Evolutionary conservation across 1,284 basidiomycete species (phyloP), one percentile per base, ranked within the genome.

Genomic region (Rhodotorula mucilaginosa): DNA sequence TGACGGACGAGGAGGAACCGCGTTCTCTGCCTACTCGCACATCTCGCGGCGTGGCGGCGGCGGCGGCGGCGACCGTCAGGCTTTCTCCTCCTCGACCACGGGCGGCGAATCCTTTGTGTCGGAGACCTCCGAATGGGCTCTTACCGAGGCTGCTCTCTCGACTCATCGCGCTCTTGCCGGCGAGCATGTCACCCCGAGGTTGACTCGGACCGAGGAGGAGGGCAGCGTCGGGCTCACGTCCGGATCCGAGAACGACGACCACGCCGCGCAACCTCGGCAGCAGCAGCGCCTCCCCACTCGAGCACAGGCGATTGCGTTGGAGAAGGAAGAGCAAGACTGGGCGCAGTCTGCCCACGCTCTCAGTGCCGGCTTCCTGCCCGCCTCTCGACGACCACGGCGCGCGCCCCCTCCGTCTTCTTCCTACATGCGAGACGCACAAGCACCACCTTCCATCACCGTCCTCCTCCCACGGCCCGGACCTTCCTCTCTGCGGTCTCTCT

Each of bases 151-250:
- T 52, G 58, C 59, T 13, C 39, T 67, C 44, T 64, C 63, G 54
- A 57, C 63, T 12, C 48, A 57, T 54, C 56, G 26, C 61, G n/a
- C 51, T 16, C 39, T n/a, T n/a, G 16, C 39, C 21, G 10, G 23
- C 2, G 48, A 10, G 21, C 31, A 19, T 6, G 19, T 39, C 4
- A 15, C 16, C 3, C 19, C 48, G 47, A 26, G 60, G 31, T 26
- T 19, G 58, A 60, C 46, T 31, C 46, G 15, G 19, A 57, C n/a
- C 58, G 26, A 15, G 19, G 39, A 13, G n/a, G 21, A 47, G 7
- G 26, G 19, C 5, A 71, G 66, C 46, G 59, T 59, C 0, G 70
- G 64, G 16, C 52, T 54, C 57, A 71, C 70, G 5, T 64, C 59
- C 7, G 70, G 64, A 2, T 68, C 70, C 15, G 70, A 68, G 29